Conservation (phyloP, 1,139 yeast genomes). For the Taiozyma sp. region DNA sequence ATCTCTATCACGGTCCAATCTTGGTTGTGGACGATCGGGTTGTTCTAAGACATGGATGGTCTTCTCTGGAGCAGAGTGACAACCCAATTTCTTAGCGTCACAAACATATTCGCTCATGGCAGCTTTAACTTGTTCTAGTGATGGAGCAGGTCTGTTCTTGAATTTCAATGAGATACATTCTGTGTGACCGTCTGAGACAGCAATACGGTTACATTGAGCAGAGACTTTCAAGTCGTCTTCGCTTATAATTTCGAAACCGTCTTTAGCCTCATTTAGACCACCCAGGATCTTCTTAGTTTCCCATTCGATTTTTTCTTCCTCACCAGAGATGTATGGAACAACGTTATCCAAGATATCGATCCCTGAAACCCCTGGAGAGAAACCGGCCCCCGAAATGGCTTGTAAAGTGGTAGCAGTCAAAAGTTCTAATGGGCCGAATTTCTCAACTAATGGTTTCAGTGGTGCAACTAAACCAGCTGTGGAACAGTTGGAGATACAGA, state of each 20-base stretch:
- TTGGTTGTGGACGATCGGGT: slow-evolving; percentile 94
- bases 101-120: slow-evolving; percentile 73
- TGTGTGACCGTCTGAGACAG: slow-evolving; percentile 97
- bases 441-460: slow-evolving; percentile 82
- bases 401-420: slow-evolving; percentile 91
- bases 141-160: slow-evolving; percentile 78
- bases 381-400: slow-evolving; percentile 98
- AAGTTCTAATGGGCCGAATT: slow-evolving; percentile 84
- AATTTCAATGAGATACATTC: slow-evolving; percentile 89
- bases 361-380: slow-evolving; percentile 96
- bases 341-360: slow-evolving; percentile 93
- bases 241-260: slow-evolving; percentile 59
- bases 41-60: slow-evolving; percentile 91
- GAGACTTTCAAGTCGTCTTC: slow-evolving; percentile 78
- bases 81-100: slow-evolving; percentile 73
- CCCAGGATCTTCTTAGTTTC: slow-evolving; percentile 96
- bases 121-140: slow-evolving; percentile 72
- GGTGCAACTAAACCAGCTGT: slow-evolving; percentile 99
- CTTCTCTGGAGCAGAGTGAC: slow-evolving; percentile 90
- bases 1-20: slow-evolving; percentile 95
- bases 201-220: slow-evolving; percentile 96
- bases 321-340: slow-evolving; percentile 93
- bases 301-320: slow-evolving; percentile 98
- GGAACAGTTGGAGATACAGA: slow-evolving; percentile 96
- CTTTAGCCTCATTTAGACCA: slow-evolving; percentile 38